Evolutionary conservation across 2,329 filamentous ascomycete genomes (phyloP).

Genomic region (Leptographium procerum): DNA sequence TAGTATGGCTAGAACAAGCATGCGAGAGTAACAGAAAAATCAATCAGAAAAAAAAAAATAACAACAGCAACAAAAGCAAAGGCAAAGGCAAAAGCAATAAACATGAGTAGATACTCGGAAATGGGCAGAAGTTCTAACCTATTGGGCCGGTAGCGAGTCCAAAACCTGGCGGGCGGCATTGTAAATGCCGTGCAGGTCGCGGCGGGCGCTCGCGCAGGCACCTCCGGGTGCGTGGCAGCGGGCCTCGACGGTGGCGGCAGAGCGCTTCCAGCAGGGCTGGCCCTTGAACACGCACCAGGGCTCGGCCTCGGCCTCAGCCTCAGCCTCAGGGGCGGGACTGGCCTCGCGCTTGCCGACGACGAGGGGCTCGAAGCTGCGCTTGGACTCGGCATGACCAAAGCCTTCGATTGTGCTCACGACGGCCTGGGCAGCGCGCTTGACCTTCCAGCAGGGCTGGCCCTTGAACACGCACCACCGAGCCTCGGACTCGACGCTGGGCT

Average conservation of each 20-base stretch:
- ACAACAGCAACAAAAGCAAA: not conserved
- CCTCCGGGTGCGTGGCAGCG: conserved; percentile 21
- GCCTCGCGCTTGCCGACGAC: conserved; percentile 9
- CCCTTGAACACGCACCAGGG: conserved; percentile 9
- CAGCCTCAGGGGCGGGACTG: not conserved
- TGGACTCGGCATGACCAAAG: conserved; percentile 2
- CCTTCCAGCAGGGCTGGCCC: conserved; percentile 14
- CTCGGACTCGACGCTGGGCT: conserved; percentile 4
- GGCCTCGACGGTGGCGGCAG: conserved; percentile 12
- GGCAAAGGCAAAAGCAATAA: not conserved
- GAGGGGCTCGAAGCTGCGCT: conserved; percentile 12
- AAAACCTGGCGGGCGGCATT: conserved; percentile 20
- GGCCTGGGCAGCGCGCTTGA: conserved; percentile 11
- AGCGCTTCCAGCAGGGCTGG: conserved; percentile 22
- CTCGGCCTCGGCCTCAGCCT: conserved; percentile 2
- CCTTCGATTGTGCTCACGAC: conserved; percentile 1
- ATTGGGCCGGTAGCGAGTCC: conserved; percentile 6
- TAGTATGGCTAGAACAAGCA: not conserved
- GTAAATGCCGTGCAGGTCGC: conserved; percentile 24
- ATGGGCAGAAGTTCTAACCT: not conserved
- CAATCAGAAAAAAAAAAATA: not conserved
- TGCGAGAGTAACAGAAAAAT: not conserved
- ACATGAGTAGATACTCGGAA: not conserved
- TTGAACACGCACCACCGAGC: conserved; percentile 7
- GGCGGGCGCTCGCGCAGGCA: conserved; percentile 23